These are phyloP conservation scores for Jacaranda copaia DNA, from an alignment of 257 asterid genomes.

Conservation along the genomic window DNA sequence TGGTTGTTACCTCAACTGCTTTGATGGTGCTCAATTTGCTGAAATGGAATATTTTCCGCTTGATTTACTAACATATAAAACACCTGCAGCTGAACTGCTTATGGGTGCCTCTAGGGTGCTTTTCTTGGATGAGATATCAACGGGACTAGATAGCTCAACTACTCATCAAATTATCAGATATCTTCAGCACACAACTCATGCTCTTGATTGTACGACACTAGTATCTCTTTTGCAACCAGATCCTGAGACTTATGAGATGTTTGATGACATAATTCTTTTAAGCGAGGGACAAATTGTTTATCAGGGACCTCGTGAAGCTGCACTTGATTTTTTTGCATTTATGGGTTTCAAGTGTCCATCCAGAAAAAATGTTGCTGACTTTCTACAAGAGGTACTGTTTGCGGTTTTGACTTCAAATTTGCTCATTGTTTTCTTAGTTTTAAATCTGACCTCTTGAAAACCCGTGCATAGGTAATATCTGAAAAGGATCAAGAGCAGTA, in stretches of 20 bases:
- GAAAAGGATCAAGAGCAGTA: conserved; percentile 81
- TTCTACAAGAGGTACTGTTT: conserved; percentile 74
- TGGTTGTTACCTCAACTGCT: conserved; percentile 55
- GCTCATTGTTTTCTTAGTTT: conserved; percentile 22
- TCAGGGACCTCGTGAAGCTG: conserved; percentile 84
- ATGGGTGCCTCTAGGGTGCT: conserved; percentile 89
- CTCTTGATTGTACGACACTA: conserved; percentile 71
- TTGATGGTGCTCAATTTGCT: conserved; percentile 36
- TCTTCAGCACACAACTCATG: conserved; percentile 69
- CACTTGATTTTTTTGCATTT: conserved; percentile 59
- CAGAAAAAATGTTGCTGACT: conserved; percentile 89
- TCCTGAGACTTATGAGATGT: conserved; percentile 87
- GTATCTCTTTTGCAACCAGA: conserved; percentile 91
- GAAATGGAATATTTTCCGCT: conserved; percentile 27
- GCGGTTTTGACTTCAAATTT: conserved; percentile 25
- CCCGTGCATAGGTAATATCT: conserved; percentile 58
- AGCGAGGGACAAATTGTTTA: conserved; percentile 86
- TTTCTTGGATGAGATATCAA: conserved; percentile 93
- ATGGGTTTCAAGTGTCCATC: conserved; percentile 88
- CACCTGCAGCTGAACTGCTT: conserved; percentile 82
- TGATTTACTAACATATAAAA: conserved; percentile 42
- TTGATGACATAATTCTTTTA: conserved; percentile 83
- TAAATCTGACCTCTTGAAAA: conserved; percentile 36
- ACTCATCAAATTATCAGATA: conserved; percentile 82
- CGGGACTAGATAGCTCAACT: conserved; percentile 92